Evolutionary conservation across 2,329 filamentous ascomycete species (phyloP).

Genomic region (Monosporascus cannonballus): DNA sequence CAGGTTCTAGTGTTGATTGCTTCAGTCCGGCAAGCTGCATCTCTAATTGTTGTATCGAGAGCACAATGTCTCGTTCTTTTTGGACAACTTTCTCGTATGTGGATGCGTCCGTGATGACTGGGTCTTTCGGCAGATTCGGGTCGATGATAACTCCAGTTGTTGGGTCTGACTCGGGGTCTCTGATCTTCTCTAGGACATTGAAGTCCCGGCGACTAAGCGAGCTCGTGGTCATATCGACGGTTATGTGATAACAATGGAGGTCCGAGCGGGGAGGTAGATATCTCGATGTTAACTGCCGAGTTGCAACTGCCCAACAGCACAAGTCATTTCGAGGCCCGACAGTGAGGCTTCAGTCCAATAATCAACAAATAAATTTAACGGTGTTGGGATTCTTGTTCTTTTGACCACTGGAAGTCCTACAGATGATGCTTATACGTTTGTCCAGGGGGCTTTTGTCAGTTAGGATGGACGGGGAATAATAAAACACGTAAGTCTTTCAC

Average conservation of each 20-base stretch:
- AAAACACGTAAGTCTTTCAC: not conserved
- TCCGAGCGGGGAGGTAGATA: not conserved
- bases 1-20: constrained; percentile 29
- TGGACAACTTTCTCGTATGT: constrained; percentile 46
- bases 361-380: not conserved
- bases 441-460: not conserved
- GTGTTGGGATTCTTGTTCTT: not conserved
- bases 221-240: constrained; percentile 37
- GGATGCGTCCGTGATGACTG: constrained; percentile 44
- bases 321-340: not conserved
- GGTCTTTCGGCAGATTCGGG: constrained; percentile 48
- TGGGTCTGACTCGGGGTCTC: constrained; percentile 58
- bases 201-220: constrained; percentile 52
- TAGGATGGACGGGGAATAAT: not conserved
- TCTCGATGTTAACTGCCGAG: not conserved
- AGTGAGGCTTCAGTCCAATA: not conserved
- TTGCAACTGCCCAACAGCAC: not conserved
- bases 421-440: not conserved
- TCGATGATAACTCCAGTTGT: constrained; percentile 49
- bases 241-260: not conserved
- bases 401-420: not conserved
- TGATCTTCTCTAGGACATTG: constrained; percentile 60
- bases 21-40: constrained; percentile 41
- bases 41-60: constrained; percentile 49
- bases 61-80: constrained; percentile 48